Percentiles rank a stretch among this genome's conserved stretches.
These are phyloP conservation scores for Phytopythium kandeliae DNA, from an alignment of 352 stramenopile genomes.

Conservation along the genomic window DNA sequence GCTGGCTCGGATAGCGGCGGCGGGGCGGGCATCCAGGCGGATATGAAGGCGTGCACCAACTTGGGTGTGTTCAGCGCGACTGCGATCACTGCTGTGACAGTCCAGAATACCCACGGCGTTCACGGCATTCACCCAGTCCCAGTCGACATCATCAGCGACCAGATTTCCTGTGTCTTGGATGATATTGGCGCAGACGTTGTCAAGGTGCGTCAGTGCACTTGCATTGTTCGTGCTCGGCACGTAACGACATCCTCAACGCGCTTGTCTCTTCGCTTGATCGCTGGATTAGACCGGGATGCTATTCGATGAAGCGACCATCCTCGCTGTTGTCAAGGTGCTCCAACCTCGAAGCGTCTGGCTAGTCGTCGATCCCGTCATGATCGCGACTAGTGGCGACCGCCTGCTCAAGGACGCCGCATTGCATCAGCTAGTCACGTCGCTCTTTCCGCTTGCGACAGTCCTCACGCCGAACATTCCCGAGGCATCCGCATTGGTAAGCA, in stretches of 20 bases:
- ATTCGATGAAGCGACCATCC: constrained; percentile 71
- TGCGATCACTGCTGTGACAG: constrained; percentile 91
- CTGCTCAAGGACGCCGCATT: constrained; percentile 80
- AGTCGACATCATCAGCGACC: constrained; percentile 55
- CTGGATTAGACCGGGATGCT: constrained; percentile 85
- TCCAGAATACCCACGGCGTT: constrained; percentile 70
- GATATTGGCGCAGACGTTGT: constrained; percentile 87
- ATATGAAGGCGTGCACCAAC: constrained; percentile 89
- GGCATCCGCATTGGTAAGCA: constrained; percentile 76
- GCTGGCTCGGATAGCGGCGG: constrained; percentile 91
- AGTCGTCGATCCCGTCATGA: constrained; percentile 94
- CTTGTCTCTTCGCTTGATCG: neutral
- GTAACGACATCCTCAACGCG: no score
- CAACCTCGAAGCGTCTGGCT: constrained; percentile 41
- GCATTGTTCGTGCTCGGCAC: no score
- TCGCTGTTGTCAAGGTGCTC: constrained; percentile 59
- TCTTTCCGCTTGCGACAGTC: constrained; percentile 87
- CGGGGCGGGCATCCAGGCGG: constrained; percentile 90
- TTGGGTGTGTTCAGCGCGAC: constrained; percentile 80
- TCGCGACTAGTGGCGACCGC: constrained; percentile 83
- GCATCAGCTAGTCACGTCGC: constrained; percentile 49
- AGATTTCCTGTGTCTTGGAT: constrained; percentile 83
- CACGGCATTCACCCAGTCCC: constrained; percentile 47
- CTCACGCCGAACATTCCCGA: constrained; percentile 95
- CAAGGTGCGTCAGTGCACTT: constrained; percentile 45